Base-by-base conservation (phyloP, 768 basidiomycete genomes). In the Russula earlei region DNA sequence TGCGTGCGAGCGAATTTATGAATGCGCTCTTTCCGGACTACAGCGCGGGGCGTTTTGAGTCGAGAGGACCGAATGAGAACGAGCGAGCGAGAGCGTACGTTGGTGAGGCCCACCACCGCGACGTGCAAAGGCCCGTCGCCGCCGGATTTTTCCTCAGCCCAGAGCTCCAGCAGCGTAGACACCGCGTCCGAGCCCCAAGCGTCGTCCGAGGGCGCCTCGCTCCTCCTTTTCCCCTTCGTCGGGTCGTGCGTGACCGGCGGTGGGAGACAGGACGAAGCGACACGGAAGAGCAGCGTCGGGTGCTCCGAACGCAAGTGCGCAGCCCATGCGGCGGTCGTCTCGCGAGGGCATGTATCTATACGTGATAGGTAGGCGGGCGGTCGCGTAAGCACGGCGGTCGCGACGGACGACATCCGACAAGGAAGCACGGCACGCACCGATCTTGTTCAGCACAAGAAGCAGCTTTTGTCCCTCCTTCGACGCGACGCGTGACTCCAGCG, bases 21-120 rank as follows among this genome's bases (percentile, higher is more conserved):
- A 95, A 73, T 0, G 89, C 77, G 47, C 87, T 88, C 74, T 96
- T 95, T 14, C 93, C 93, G 12, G 77, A 75, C 87, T 91, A 54
- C 14, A 52, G n/a, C 56, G 40, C 48, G 4, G 27, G 29, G 48
- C 24, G 49, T 43, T n/a, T n/a, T 61, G 31, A 41, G 42, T 25
- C 34, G 25, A 40, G 3, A 25, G 14, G 43, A 37, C 11, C 34
- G 9, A 46, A 38, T 19, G 50, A 51, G 10, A 31, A 60, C 2
- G 17, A 42, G 52, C 12, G 54, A 24, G 24, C 7, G 10, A 24
- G 33, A 34, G 69, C 85, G 58, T 64, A 90, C 91, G 65, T 91
- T 92, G 0, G 87, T 79, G 24, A 87, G 69, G n/a, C 93, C 93
- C 56, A 89, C 83, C 19, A 95, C 79, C 33, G 88, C 89, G 49